Base-by-base conservation (phyloP, 129 eudicot species). In the Chrysanthemum seticuspe region DNA sequence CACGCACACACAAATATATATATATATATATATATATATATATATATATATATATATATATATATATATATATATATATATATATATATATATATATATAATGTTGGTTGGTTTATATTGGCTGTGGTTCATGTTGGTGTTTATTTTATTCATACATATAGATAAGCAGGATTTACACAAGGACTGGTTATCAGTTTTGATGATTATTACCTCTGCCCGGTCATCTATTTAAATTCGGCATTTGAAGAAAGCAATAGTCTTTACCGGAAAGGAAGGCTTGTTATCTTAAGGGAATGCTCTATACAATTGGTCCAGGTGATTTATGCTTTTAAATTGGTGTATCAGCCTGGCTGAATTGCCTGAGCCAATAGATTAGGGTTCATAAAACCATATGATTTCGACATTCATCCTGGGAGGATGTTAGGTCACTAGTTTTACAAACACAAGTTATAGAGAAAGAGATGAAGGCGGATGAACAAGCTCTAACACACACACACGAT, bases 231-330 rank as follows among this genome's bases (percentile, higher is more conserved):
- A 88, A 82, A 95, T 90, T 68, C 81, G 99, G 72, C 99, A 95
- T 86, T 87, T 95, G 87, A 97, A 95, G 70, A 95, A 95, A 81
- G 97, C 97, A 73, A 95, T 97, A 16, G 97, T 88, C 25, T 86
- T 97, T 49, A 95, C 99, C 16, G 97, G 97, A 73, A 95, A 95
- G 82, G 99, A 95, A 82, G 99, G 99, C 47, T 81, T 95, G 80
- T 64, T 95, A 62, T 91, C 95, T 36, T 97, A 95, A 90, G 97
- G 99, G 65, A 95, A 90, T 83, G 88, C 96, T 83, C 87, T 96
- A 70, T 85, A 90, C 79, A 95, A 88, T 79, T 95, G 99, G 99
- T 95, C 99, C 76, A 88, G 99, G 99, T 95, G 82, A 68, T 73
- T 45, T 40, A 64, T 79, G 71, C 45, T 68, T 47, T 47, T 47